A percentile compares a stretch with the other conserved stretches of the same genome.
These are phyloP conservation scores for Hypoxylon rickii DNA, from an alignment of 495 filamentous ascomycete species.

Conservation along the genomic window DNA sequence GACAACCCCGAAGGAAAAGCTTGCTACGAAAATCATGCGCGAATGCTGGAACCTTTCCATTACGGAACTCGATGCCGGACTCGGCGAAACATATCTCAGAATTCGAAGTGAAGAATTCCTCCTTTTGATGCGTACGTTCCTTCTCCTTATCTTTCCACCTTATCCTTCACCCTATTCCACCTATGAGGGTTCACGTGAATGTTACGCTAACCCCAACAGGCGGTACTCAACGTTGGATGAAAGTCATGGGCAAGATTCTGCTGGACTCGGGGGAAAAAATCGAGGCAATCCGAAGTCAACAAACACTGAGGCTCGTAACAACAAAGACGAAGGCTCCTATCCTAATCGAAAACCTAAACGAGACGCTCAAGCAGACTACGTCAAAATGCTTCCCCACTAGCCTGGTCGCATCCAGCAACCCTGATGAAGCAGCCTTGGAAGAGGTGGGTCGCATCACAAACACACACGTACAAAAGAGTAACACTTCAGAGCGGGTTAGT, in stretches of 20 bases:
- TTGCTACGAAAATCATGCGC: constrained; percentile 46
- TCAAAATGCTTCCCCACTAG: constrained; percentile 3
- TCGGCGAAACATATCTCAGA: constrained; percentile 42
- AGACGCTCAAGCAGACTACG: constrained; percentile 15
- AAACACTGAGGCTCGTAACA: constrained; percentile 42
- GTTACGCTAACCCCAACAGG: constrained; percentile 30
- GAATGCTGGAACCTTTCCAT: constrained; percentile 48
- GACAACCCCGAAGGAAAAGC: constrained; percentile 38
- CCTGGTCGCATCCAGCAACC: constrained; percentile 24
- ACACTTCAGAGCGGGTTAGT: constrained; percentile 32
- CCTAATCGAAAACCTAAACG: constrained; percentile 39
- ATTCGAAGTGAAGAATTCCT: constrained; percentile 41
- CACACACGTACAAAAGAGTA: constrained; percentile 38
- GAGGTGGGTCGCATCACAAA: constrained; percentile 51
- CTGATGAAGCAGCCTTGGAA: constrained; percentile 37
- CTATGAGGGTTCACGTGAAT: too few species aligned
- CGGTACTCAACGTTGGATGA: constrained; percentile 42
- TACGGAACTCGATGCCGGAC: constrained; percentile 28
- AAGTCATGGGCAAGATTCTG: constrained; percentile 30
- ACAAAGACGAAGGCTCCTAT: constrained; percentile 38
- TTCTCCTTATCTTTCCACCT: background rate
- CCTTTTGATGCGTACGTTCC: constrained; percentile 43
- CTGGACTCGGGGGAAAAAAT: constrained; percentile 43
- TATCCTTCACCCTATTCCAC: too few species aligned
- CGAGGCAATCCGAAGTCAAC: constrained; percentile 30